These are phyloP conservation scores for Durusdinium trenchii DNA, from an alignment of 73 alveolate genomes.

Conservation along the genomic window DNA sequence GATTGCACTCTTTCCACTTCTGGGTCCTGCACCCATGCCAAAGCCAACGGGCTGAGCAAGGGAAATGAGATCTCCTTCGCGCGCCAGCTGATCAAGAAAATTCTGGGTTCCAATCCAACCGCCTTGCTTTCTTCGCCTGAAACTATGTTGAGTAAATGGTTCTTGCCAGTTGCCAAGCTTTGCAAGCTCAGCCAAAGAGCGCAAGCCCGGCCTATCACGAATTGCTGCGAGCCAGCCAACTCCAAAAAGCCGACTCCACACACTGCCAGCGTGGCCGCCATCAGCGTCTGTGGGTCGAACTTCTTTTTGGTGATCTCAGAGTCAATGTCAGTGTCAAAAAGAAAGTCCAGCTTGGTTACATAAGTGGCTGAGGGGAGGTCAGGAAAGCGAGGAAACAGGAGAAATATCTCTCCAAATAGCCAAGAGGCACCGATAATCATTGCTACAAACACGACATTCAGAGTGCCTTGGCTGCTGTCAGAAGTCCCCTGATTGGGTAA, in stretches of 20 bases:
- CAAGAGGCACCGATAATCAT: constrained; percentile 61
- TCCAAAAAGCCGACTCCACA: constrained; percentile 84
- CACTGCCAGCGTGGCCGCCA: constrained; percentile 89
- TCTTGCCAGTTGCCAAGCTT: background rate
- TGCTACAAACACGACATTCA: constrained; percentile 89
- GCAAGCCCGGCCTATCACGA: constrained; percentile 61
- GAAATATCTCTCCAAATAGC: no score
- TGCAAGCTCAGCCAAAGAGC: no score
- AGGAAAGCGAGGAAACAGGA: no score
- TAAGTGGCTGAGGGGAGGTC: no score
- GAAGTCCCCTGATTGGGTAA: background rate
- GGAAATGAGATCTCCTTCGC: constrained; percentile 78
- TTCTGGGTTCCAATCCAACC: background rate
- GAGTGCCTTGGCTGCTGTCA: background rate
- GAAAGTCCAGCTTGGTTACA: background rate
- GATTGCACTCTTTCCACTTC: background rate
- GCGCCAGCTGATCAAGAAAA: background rate
- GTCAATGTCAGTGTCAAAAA: background rate
- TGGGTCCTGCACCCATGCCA: constrained; percentile 73
- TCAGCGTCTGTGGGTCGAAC: constrained; percentile 92
- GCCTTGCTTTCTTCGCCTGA: background rate
- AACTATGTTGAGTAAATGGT: no score
- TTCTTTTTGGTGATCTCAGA: constrained; percentile 65
- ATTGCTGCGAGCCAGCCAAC: constrained; percentile 93
- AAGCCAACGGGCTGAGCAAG: constrained; percentile 94